Base-by-base conservation (phyloP, 768 basidiomycete genomes). In the Termitomyces sp. region DNA sequence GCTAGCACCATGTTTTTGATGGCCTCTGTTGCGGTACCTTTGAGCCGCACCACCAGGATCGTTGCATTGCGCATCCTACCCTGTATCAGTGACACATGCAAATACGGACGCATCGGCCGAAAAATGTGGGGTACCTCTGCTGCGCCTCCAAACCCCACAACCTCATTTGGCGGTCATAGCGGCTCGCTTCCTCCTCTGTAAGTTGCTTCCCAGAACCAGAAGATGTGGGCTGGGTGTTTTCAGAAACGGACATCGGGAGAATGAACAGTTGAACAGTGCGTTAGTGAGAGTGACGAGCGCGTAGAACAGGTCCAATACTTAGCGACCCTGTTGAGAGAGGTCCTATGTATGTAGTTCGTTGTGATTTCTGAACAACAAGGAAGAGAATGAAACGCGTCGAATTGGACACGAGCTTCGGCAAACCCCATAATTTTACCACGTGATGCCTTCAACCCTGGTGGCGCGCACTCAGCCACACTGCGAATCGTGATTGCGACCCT, bases 111-210 rank as follows among this genome's bases (percentile, higher is more conserved):
- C 49, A 52, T 56, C 58, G 51, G 40, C 43, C 57, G 56, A 49
- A 44, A 33, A 27, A n/a, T 35, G 49, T 22, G 3, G 16, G 41
- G 51, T 32, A 58, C 94, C 89, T 82, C 72, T 97, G 93, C 68
- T 99, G 97, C 33, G 97, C 97, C 68, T 98, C 97, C 39, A 98
- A 83, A 42, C 97, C 97, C 97, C 97, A 99, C 62, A 98, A 73
- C 29, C 96, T 85, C 76, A 98, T 97, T 70, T 98, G 95, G 25
- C 96, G 86, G 69, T 98, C 97, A 69, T 98, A 97, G 23, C 97
- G 80, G 13, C 89, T 91, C 22, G 73, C 71, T 68, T 77, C 75
- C 75, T 88, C 87, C 72, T 89, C 87, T 44, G 87, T 88, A 50
- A 88, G 60, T 45, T 56, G 61, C 10, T 50, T 52, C 10, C 33